Percentiles rank a stretch among this genome's conserved stretches.
Conservation (phyloP, 2,329 filamentous ascomycete species). For the Beauveria caledonica region DNA sequence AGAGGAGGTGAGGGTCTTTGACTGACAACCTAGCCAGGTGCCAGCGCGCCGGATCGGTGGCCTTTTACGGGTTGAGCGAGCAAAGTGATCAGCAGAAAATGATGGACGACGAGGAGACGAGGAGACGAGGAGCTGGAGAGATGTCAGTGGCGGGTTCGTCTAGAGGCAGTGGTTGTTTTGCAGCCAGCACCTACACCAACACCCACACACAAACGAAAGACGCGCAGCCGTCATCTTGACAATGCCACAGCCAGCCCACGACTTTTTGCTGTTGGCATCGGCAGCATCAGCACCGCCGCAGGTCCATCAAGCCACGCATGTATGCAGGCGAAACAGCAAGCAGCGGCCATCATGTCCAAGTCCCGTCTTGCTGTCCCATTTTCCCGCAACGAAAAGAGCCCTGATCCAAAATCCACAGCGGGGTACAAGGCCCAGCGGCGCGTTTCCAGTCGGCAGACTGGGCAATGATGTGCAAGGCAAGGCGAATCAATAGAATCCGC, state of each 20-base stretch:
- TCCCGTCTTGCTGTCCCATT: no score
- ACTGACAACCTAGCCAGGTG: no score
- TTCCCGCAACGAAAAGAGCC: neutral
- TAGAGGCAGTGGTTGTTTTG: neutral
- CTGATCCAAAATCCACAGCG: conserved; percentile 3
- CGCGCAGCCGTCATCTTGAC: no score
- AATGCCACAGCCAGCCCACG: no score
- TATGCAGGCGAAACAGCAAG: neutral
- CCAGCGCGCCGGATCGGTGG: neutral
- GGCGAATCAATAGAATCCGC: neutral
- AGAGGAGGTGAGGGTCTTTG: neutral
- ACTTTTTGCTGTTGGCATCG: no score
- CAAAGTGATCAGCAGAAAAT: neutral
- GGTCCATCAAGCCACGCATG: neutral
- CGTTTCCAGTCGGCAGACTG: neutral
- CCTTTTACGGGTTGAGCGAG: neutral
- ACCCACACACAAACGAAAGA: no score
- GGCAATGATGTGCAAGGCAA: conserved; percentile 9
- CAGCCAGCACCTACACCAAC: no score
- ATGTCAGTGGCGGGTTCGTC: neutral
- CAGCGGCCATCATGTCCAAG: no score
- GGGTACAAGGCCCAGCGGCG: neutral
- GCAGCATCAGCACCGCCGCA: neutral
- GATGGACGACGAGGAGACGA: neutral
- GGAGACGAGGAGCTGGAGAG: neutral